phyloP scores from a whole-genome alignment of 352 stramenopile species.

The Globisporangium paroecandrum region DNA sequence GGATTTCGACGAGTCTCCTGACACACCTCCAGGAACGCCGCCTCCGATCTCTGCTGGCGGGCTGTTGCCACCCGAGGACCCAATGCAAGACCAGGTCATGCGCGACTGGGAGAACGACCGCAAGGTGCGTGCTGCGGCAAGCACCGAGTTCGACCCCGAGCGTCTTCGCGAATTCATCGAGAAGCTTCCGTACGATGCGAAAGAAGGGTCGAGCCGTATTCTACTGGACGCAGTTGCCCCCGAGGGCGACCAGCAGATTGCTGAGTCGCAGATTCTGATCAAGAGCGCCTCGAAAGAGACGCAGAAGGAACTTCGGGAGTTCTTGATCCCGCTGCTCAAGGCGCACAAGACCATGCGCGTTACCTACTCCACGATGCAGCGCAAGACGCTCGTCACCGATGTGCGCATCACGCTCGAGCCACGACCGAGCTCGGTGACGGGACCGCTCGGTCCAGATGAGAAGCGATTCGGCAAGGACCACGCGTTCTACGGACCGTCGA shows the following conservation, averaged over 20 bases:
- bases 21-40: slow-evolving; percentile 72
- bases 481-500: slow-evolving; percentile 58
- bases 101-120: slow-evolving; percentile 68
- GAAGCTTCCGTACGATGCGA: slow-evolving; percentile 64
- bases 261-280: slow-evolving; percentile 74
- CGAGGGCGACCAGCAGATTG: slow-evolving; percentile 33
- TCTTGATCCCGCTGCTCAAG: slow-evolving; percentile 70
- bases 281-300: slow-evolving; percentile 45
- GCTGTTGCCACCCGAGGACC: slow-evolving; percentile 47
- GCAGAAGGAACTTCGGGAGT: slow-evolving; percentile 56
- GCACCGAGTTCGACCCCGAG: slow-evolving; percentile 42
- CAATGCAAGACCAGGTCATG: slow-evolving; percentile 53
- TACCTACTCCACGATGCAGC: slow-evolving; percentile 64
- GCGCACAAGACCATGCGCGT: slow-evolving; percentile 62
- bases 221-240: slow-evolving; percentile 47
- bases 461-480: slow-evolving; percentile 71
- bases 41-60: slow-evolving; percentile 60
- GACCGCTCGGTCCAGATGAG: slow-evolving; percentile 43
- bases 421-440: slow-evolving; percentile 59
- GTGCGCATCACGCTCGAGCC: slow-evolving; percentile 77
- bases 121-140: slow-evolving; percentile 42
- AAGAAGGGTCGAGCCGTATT: slow-evolving; percentile 64
- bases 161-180: slow-evolving; percentile 46
- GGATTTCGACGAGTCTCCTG: slow-evolving; percentile 46
- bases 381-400: slow-evolving; percentile 72